Percentiles rank a stretch among this genome's conserved stretches.
Evolutionary conservation across 148 eudicot genomes (phyloP).

Genomic region (Gaultheria prostrata): DNA sequence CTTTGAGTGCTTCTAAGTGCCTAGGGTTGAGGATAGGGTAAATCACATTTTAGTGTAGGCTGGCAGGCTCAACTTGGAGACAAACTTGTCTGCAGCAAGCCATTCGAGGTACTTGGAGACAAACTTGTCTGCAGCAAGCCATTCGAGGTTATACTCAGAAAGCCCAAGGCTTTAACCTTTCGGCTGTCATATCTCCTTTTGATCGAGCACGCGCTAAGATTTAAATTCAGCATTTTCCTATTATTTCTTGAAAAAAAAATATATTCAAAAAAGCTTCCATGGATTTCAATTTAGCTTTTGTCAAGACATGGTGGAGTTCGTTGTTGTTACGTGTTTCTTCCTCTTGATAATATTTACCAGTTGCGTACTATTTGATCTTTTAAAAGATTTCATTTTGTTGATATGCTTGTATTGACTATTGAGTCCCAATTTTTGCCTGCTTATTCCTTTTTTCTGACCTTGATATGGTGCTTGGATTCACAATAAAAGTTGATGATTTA

Average conservation of each 20-base stretch:
- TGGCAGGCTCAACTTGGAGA: background rate
- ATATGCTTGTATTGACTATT: background rate
- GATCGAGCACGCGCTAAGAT: background rate
- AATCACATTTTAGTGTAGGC: background rate
- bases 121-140: background rate
- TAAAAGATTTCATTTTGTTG: slow-evolving; percentile 3
- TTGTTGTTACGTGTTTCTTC: background rate
- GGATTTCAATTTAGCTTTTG: background rate
- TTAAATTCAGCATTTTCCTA: background rate
- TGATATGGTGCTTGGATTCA: slow-evolving; percentile 5
- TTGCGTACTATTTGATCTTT: background rate
- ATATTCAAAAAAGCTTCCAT: background rate
- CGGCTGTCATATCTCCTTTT: background rate
- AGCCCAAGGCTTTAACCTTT: background rate
- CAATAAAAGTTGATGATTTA: background rate
- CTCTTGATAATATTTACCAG: background rate
- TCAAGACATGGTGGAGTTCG: background rate
- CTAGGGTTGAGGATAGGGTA: background rate
- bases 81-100: background rate
- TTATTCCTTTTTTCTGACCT: background rate
- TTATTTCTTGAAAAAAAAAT: background rate
- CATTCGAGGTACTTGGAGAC: background rate
- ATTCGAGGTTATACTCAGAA: background rate
- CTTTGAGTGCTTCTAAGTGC: background rate
- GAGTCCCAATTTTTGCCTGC: background rate